These are phyloP conservation scores for Hypholoma sublateritium DNA, from an alignment of 768 basidiomycete species.

Conservation along the genomic window DNA sequence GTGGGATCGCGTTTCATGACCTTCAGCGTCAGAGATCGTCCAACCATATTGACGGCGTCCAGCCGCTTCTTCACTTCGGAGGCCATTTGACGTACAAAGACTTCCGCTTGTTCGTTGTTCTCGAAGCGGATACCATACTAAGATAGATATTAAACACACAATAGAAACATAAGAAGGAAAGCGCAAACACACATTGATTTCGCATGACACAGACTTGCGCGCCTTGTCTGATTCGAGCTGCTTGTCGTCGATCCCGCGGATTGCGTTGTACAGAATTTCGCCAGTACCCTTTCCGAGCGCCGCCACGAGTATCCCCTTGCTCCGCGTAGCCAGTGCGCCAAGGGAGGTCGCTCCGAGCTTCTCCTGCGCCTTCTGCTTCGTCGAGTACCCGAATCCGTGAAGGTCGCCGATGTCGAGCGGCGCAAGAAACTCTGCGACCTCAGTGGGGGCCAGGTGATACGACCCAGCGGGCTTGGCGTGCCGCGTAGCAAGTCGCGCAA, in stretches of 20 bases:
- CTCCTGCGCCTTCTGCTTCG: slow-evolving; percentile 74
- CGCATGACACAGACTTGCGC: slow-evolving; percentile 89
- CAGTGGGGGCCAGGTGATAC: slow-evolving; percentile 64
- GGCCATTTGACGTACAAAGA: slow-evolving; percentile 76
- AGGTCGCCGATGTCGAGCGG: slow-evolving; percentile 77
- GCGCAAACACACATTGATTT: slow-evolving; percentile 75
- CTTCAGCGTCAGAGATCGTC: slow-evolving; percentile 80
- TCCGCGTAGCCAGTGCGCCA: slow-evolving; percentile 65
- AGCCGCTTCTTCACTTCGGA: slow-evolving; percentile 75
- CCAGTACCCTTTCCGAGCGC: slow-evolving; percentile 80
- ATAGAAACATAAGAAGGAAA: neutral
- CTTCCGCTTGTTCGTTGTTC: slow-evolving; percentile 75
- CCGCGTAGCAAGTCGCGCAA: slow-evolving; percentile 90
- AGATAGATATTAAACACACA: neutral
- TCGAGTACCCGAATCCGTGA: slow-evolving; percentile 82
- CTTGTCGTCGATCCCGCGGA: slow-evolving; percentile 82
- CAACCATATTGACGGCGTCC: slow-evolving; percentile 65
- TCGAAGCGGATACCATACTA: slow-evolving; percentile 97
- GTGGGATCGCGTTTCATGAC: slow-evolving; percentile 84
- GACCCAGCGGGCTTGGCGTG: slow-evolving; percentile 90
- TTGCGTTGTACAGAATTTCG: slow-evolving; percentile 79
- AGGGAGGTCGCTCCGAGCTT: slow-evolving; percentile 74
- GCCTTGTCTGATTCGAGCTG: slow-evolving; percentile 81
- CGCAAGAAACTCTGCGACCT: slow-evolving; percentile 54
- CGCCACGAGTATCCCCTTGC: slow-evolving; percentile 64